Percentiles rank a stretch among this genome's conserved stretches.
phyloP scores from a whole-genome alignment of 2,329 filamentous ascomycete genomes.

The Leptographium procerum region DNA sequence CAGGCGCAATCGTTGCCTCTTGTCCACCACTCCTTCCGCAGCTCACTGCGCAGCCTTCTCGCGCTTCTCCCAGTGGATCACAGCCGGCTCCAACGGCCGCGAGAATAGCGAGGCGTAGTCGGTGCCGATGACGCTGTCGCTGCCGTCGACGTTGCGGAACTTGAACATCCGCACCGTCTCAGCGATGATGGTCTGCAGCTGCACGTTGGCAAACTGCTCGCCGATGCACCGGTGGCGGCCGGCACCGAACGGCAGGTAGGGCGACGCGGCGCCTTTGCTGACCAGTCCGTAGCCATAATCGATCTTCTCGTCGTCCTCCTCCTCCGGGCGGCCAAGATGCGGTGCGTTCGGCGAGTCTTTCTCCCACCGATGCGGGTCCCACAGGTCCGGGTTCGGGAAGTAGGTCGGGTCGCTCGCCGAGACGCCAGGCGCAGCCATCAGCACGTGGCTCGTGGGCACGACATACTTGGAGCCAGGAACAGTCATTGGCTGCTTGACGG shows the following conservation, averaged over 20 bases:
- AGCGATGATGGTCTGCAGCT: conserved; percentile 76
- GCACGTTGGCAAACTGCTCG: conserved; percentile 90
- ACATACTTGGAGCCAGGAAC: conserved; percentile 74
- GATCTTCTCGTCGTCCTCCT: conserved; percentile 60
- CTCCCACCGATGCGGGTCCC: conserved; percentile 91
- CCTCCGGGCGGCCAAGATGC: conserved; percentile 29
- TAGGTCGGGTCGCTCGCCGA: conserved; percentile 58
- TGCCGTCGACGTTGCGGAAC: conserved; percentile 64
- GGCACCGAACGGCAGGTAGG: conserved; percentile 89
- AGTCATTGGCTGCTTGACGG: conserved; percentile 78
- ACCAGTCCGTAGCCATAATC: conserved; percentile 93
- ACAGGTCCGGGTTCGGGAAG: conserved; percentile 72
- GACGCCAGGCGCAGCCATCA: conserved; percentile 78
- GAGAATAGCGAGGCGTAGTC: conserved; percentile 64
- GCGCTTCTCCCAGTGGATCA: conserved; percentile 65
- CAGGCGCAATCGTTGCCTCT: not conserved
- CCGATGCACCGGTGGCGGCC: conserved; percentile 91
- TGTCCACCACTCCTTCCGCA: not conserved
- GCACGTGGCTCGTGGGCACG: conserved; percentile 67
- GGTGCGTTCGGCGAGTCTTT: conserved; percentile 46
- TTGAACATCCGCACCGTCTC: conserved; percentile 69
- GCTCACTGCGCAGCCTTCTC: conserved; percentile 24
- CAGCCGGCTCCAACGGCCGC: conserved; percentile 57
- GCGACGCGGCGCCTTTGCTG: conserved; percentile 78
- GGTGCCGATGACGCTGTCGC: conserved; percentile 54